Evolutionary conservation across 306 rosid genomes (phyloP).

Genomic region (Abrus pulchellus): DNA sequence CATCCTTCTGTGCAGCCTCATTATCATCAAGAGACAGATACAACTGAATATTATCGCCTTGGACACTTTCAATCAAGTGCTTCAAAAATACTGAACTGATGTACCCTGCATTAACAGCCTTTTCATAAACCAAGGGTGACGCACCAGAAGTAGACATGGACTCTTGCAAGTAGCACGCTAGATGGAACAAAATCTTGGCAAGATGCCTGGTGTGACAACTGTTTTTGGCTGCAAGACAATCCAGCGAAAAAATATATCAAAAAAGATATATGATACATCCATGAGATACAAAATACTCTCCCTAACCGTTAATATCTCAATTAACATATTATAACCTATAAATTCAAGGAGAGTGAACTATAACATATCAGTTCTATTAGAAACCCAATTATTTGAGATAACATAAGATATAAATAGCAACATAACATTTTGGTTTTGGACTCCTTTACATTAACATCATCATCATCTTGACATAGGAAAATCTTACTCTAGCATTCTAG

Average conservation of each 20-base stretch:
- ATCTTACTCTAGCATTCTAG: conserved; percentile 32
- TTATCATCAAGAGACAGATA: conserved; percentile 70
- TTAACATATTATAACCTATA: conserved; percentile 24
- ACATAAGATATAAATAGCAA: neutral
- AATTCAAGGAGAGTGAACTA: conserved; percentile 21
- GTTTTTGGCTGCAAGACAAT: conserved; percentile 75
- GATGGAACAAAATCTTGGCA: conserved; percentile 88
- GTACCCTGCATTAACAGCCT: conserved; percentile 89
- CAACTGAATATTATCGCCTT: conserved; percentile 64
- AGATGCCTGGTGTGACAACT: conserved; percentile 86
- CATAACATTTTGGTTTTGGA: conserved; percentile 24
- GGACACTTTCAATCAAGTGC: conserved; percentile 79
- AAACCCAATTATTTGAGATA: conserved; percentile 9
- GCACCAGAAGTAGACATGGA: conserved; percentile 72
- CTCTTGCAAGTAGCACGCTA: conserved; percentile 86
- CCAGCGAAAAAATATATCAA: neutral
- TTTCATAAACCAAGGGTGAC: conserved; percentile 66
- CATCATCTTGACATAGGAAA: conserved; percentile 6
- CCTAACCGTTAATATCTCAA: conserved; percentile 5
- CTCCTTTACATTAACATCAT: conserved; percentile 14
- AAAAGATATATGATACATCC: neutral
- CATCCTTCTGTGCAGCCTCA: conserved; percentile 63
- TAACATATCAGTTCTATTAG: conserved; percentile 10
- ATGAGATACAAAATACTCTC: conserved; percentile 30
- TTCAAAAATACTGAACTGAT: conserved; percentile 84